These are phyloP conservation scores for Catharanthus roseus DNA, from an alignment of 257 asterid genomes.

Conservation along the genomic window DNA sequence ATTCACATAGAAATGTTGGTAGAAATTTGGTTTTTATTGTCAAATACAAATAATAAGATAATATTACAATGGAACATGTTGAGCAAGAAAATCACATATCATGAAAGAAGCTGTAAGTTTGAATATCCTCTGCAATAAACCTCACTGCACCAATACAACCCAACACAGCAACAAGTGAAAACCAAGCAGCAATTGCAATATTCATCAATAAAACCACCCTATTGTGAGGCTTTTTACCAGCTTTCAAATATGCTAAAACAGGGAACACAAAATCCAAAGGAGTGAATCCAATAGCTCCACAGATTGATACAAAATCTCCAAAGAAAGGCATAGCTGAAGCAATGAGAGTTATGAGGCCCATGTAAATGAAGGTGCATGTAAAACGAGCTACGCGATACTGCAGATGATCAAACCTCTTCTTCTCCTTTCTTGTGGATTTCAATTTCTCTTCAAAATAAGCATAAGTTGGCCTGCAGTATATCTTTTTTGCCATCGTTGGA, in stretches of 20 bases:
- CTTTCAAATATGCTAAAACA: slow-evolving; percentile 42
- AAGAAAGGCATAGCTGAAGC: slow-evolving; percentile 58
- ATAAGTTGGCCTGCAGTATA: slow-evolving; percentile 60
- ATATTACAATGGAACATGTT: no score
- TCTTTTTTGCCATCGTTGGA: slow-evolving; percentile 23
- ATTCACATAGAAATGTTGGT: not conserved
- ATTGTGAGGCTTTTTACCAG: slow-evolving; percentile 36
- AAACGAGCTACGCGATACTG: slow-evolving; percentile 24
- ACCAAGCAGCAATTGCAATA: slow-evolving; percentile 39
- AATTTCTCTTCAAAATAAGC: slow-evolving; percentile 37
- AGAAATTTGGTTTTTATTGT: no score
- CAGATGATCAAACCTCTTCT: not conserved
- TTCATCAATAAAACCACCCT: slow-evolving; percentile 29
- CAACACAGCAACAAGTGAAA: slow-evolving; percentile 46
- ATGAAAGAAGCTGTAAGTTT: slow-evolving; percentile 42
- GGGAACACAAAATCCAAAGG: slow-evolving; percentile 60
- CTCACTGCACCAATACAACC: slow-evolving; percentile 54
- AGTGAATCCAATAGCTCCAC: slow-evolving; percentile 65
- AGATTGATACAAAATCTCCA: slow-evolving; percentile 57
- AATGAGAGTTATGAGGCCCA: slow-evolving; percentile 35
- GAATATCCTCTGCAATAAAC: slow-evolving; percentile 36
- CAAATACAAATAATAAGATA: no score
- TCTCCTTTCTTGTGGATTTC: slow-evolving; percentile 3
- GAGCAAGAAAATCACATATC: slow-evolving; percentile 28
- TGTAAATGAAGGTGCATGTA: slow-evolving; percentile 34